phyloP scores from a whole-genome alignment of 495 filamentous ascomycete genomes.

The Cercophora scortea region DNA sequence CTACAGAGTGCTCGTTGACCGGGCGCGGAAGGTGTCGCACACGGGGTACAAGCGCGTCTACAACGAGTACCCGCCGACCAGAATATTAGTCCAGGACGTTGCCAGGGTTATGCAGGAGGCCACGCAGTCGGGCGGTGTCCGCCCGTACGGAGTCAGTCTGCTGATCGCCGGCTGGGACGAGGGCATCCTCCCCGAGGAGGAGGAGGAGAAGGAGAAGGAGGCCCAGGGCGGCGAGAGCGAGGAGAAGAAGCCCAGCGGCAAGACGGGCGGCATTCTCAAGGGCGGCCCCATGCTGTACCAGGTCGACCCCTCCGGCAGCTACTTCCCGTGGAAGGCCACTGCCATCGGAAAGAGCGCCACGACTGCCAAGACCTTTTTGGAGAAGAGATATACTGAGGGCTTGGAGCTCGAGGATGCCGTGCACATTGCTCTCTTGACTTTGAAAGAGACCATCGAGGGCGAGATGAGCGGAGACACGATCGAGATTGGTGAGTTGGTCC shows the following conservation, averaged over 20 bases:
- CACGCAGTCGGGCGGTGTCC: conserved; percentile 93
- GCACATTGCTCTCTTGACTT: conserved; percentile 91
- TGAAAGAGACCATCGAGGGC: conserved; percentile 98
- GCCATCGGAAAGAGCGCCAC: conserved; percentile 98
- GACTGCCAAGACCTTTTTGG: conserved; percentile 94
- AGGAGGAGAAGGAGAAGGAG: conserved; percentile 40
- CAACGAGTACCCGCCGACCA: conserved; percentile 98
- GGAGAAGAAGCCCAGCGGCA: conserved; percentile 61
- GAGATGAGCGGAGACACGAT: conserved; percentile 99
- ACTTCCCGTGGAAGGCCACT: conserved; percentile 99
- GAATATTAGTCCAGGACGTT: conserved; percentile 98
- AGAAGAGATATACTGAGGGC: conserved; percentile 97
- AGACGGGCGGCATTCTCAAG: conserved; percentile 92
- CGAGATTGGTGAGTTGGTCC: conserved; percentile 71
- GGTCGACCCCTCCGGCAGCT: conserved; percentile 92
- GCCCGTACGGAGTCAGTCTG: conserved; percentile 94
- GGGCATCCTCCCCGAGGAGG: conserved; percentile 74
- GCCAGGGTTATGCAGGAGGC: conserved; percentile 98
- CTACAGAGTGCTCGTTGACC: conserved; percentile 95
- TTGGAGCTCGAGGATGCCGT: conserved; percentile 97
- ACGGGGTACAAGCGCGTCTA: conserved; percentile 99
- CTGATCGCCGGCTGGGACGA: conserved; percentile 98
- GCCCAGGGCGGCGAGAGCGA: conserved; percentile 47
- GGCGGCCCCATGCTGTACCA: conserved; percentile 97
- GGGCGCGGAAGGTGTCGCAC: conserved; percentile 97